A percentile compares a stretch with the other conserved stretches of the same genome.
Evolutionary conservation across 768 basidiomycete species (phyloP).

Genomic region (Leccinellum rugosiceps): DNA sequence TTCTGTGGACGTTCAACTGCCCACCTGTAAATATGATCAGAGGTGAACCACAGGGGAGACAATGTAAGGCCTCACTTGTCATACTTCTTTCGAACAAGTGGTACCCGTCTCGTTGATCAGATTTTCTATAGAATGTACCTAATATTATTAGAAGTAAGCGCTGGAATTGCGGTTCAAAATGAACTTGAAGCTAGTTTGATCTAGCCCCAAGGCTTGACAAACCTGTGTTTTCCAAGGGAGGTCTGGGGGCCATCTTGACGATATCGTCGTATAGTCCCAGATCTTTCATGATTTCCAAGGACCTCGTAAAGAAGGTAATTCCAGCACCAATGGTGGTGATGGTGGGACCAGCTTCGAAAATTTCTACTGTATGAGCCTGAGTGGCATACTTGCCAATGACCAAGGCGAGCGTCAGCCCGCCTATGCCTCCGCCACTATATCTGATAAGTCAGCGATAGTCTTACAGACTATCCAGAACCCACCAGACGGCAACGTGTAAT

Average conservation of each 20-base stretch:
- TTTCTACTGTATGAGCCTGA: constrained; percentile 29
- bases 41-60: background rate
- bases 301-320: constrained; percentile 46
- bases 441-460: background rate
- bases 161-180: background rate
- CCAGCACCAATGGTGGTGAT: constrained; percentile 46
- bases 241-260: constrained; percentile 9
- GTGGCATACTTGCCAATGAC: constrained; percentile 24
- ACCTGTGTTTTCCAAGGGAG: constrained; percentile 22
- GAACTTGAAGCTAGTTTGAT: background rate
- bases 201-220: background rate
- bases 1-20: constrained; percentile 33
- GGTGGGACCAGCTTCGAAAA: constrained; percentile 41
- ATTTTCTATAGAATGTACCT: constrained; percentile 30
- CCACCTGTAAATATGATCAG: constrained; percentile 23
- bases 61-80: constrained; percentile 18
- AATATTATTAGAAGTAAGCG: background rate
- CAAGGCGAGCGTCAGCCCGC: constrained; percentile 34
- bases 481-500: background rate
- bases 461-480: background rate
- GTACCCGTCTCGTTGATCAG: constrained; percentile 33
- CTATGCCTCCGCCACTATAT: constrained; percentile 39
- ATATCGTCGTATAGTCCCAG: constrained; percentile 39
- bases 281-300: constrained; percentile 38
- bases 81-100: constrained; percentile 23